Base-by-base conservation (phyloP, 78 protist genomes). In the Dictyostelium intermedium region DNA sequence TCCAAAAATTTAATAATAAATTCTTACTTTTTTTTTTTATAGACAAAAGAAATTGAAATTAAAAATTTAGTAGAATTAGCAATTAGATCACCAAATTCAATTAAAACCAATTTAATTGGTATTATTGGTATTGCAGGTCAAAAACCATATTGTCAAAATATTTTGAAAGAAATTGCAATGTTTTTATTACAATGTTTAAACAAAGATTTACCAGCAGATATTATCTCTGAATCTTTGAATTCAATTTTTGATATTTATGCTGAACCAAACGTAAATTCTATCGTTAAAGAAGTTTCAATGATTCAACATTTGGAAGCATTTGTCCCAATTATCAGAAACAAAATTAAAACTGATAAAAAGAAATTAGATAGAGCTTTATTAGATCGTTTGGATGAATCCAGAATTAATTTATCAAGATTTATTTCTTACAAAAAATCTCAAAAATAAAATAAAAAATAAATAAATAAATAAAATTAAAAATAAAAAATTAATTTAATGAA, bases 371-470 rank as follows among this genome's bases (percentile, higher is more conserved):
- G 94, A 45, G 35, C 74, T 0, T 47, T 89, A 27, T 34, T 89
- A 13, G 94, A 89, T 69, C 94, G 94, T 89, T 66, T 89, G 30
- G 94, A 89, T 80, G 94, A 89, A 39, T 89, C 94, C n/a, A 78
- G 94, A 81, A 89, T 89, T 66, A 89, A 89, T 89, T 70, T 89
- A 50, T 47, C 87, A 60, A 89, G 94, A 80, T 89, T 89, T 47
- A 89, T 89, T 9, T 9, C 53, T 1, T 89, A 89, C 50, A 89
- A 89, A 50, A 89, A 89, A 47, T 60, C 74, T 35, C 94, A 89
- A 80, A 89, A 89, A 60, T 87, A 87, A 77, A 85, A 16, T 73
- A 84, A 35, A n/a, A n/a, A n/a, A n/a, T n/a, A n/a, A 27, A 66
- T 23, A 66, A 66, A 66, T 1, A 10, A 69, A 69, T 66, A 32